Percentiles rank a stretch among this genome's conserved stretches.
Evolutionary conservation across 2,329 filamentous ascomycete species (phyloP).

Genomic region (Xylariaceae sp.): DNA sequence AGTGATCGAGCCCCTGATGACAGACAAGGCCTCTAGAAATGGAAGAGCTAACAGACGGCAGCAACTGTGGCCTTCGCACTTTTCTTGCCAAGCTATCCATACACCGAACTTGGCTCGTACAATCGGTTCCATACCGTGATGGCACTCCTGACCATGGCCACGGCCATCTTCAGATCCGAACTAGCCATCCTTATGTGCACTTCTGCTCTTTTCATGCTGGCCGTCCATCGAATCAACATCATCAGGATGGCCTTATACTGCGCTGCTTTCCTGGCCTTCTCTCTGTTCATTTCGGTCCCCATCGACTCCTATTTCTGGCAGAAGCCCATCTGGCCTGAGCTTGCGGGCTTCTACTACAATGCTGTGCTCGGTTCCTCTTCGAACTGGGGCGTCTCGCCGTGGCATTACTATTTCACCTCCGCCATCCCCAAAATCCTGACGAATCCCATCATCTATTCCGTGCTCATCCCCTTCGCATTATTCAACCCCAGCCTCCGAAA

Average conservation of each 20-base stretch:
- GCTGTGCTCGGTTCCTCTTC: conserved; percentile 76
- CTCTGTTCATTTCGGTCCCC: conserved; percentile 63
- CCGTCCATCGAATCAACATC: conserved; percentile 27
- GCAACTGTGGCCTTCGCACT: conserved; percentile 60
- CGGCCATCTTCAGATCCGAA: conserved; percentile 84
- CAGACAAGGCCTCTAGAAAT: not conserved
- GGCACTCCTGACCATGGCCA: conserved; percentile 70
- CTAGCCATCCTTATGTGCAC: conserved; percentile 73
- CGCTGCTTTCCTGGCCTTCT: conserved; percentile 56
- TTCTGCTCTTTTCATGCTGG: conserved; percentile 60
- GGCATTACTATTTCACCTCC: conserved; percentile 79
- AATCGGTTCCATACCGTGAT: conserved; percentile 46
- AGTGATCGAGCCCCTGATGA: conserved; percentile 34
- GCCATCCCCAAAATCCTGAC: conserved; percentile 77
- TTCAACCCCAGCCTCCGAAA: conserved; percentile 41
- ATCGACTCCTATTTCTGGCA: conserved; percentile 96
- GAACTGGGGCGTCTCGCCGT: conserved; percentile 82
- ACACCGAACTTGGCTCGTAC: too few species aligned
- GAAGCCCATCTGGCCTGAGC: conserved; percentile 79
- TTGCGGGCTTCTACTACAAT: conserved; percentile 86
- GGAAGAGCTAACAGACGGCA: conserved; percentile 30
- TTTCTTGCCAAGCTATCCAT: conserved; percentile 31
- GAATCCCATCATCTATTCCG: conserved; percentile 62
- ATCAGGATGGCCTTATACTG: conserved; percentile 58
- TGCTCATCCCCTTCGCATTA: conserved; percentile 52